A percentile compares a stretch with the other conserved stretches of the same genome.
Evolutionary conservation across 2,329 filamentous ascomycete species (phyloP).

Genomic region (Alternaria incomplexa): DNA sequence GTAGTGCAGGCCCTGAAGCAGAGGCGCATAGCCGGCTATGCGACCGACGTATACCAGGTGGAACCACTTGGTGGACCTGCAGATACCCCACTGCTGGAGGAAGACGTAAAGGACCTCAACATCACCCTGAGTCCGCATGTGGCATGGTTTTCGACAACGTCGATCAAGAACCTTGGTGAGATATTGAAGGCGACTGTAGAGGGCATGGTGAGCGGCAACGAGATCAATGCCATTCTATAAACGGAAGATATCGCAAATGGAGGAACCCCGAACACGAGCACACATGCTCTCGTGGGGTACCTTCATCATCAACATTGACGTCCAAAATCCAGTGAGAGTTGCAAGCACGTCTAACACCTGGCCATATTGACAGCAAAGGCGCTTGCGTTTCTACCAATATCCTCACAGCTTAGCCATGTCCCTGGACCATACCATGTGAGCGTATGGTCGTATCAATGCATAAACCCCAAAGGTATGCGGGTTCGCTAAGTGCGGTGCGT

Average conservation of each 20-base stretch:
- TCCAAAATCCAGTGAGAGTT: not conserved
- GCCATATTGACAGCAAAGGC: not conserved
- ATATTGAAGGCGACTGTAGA: constrained; percentile 57
- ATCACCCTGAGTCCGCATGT: constrained; percentile 60
- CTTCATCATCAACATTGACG: not conserved
- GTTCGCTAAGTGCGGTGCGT: not conserved
- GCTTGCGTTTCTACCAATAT: not conserved
- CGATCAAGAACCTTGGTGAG: constrained; percentile 54
- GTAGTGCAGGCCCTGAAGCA: constrained; percentile 54
- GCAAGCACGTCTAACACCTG: not conserved
- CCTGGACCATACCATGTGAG: not conserved
- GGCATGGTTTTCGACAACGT: constrained; percentile 60
- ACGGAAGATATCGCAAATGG: not conserved
- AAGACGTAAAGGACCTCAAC: constrained; percentile 56
- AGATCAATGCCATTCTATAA: constrained; percentile 46
- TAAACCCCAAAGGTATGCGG: no score
- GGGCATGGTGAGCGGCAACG: constrained; percentile 50
- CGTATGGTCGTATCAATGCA: not conserved
- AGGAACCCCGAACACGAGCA: not conserved
- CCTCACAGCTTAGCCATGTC: not conserved
- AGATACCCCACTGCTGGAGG: constrained; percentile 52
- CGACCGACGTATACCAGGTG: constrained; percentile 57
- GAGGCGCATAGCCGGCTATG: constrained; percentile 57
- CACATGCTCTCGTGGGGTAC: not conserved
- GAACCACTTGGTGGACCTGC: constrained; percentile 54